Evolutionary conservation across 331 rosid genomes (phyloP).

Genomic region (Saraca asoca): DNA sequence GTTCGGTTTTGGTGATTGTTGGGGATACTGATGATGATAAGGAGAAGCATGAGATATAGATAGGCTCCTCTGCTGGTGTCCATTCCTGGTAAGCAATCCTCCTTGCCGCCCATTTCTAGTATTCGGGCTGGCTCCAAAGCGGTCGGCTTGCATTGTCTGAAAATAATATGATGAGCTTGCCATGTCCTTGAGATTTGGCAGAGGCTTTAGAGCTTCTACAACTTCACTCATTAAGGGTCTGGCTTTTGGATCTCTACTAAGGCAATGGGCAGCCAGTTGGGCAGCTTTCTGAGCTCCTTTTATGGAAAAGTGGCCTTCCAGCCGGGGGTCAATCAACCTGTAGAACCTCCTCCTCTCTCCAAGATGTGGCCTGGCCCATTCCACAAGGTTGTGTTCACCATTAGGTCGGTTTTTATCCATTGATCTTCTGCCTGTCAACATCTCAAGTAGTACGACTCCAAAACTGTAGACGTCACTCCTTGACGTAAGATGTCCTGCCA

Average conservation of each 20-base stretch:
- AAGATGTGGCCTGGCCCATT: conserved; percentile 55
- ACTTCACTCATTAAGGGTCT: conserved; percentile 93
- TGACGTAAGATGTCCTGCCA: conserved; percentile 89
- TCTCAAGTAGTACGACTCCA: conserved; percentile 92
- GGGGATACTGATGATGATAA: conserved; percentile 68
- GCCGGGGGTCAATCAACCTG: conserved; percentile 38
- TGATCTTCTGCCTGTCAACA: conserved; percentile 93
- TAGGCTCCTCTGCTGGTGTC: conserved; percentile 77
- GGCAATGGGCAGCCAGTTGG: conserved; percentile 87
- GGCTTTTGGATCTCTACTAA: conserved; percentile 83
- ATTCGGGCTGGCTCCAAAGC: conserved; percentile 67
- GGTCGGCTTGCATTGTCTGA: conserved; percentile 84
- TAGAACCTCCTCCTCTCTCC: conserved; percentile 52
- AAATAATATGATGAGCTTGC: conserved; percentile 89
- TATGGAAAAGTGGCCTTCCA: conserved; percentile 91
- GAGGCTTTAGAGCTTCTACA: conserved; percentile 81
- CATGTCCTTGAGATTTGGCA: conserved; percentile 91
- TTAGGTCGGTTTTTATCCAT: conserved; percentile 56
- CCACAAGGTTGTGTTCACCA: conserved; percentile 52
- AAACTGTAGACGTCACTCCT: conserved; percentile 92
- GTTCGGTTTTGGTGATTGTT: conserved; percentile 78
- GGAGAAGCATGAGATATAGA: conserved; percentile 84
- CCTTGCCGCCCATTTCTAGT: conserved; percentile 65
- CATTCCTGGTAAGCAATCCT: conserved; percentile 60
- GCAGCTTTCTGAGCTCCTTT: conserved; percentile 89